Percentiles rank a stretch among this genome's conserved stretches.
Conservation (phyloP, 352 stramenopile genomes). For the Phytophthora pisi region DNA sequence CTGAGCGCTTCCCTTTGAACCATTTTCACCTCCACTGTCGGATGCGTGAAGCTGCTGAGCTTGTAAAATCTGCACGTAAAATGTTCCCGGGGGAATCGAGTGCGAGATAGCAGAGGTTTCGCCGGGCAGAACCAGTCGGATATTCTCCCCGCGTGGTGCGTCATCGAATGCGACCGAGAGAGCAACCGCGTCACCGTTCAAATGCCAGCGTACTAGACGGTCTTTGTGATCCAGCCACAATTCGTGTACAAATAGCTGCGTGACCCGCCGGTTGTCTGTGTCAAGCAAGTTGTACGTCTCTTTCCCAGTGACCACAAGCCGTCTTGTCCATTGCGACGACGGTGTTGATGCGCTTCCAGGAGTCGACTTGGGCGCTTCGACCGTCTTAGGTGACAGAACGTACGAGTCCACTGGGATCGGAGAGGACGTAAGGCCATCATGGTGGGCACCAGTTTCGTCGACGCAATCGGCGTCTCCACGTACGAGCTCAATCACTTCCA, state of each 20-base stretch:
- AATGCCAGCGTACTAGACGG: constrained; percentile 81
- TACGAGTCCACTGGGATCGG: constrained; percentile 38
- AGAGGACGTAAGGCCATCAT: constrained; percentile 30
- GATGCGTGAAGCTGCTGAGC: constrained; percentile 65
- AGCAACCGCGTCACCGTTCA: constrained; percentile 82
- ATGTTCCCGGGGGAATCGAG: constrained; percentile 74
- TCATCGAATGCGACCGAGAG: constrained; percentile 84
- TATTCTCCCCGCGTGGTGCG: constrained; percentile 66
- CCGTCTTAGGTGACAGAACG: constrained; percentile 38
- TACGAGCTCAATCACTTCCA: constrained; percentile 79
- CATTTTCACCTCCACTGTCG: constrained; percentile 33
- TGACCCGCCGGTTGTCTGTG: constrained; percentile 64
- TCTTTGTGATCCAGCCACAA: constrained; percentile 88
- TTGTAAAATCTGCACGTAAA: constrained; percentile 83
- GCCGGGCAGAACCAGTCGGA: constrained; percentile 78
- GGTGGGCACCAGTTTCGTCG: constrained; percentile 48
- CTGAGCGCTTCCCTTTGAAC: constrained; percentile 20
- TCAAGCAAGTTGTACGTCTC: constrained; percentile 80
- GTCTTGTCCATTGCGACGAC: constrained; percentile 69
- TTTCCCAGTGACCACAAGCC: constrained; percentile 81
- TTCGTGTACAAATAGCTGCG: constrained; percentile 86
- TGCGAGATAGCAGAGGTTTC: constrained; percentile 77
- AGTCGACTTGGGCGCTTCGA: constrained; percentile 22
- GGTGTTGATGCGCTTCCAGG: constrained; percentile 49
- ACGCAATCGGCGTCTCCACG: constrained; percentile 70